Base-by-base conservation (phyloP, 805 yeast genomes). In the Saccharomycodes ludwigii region DNA sequence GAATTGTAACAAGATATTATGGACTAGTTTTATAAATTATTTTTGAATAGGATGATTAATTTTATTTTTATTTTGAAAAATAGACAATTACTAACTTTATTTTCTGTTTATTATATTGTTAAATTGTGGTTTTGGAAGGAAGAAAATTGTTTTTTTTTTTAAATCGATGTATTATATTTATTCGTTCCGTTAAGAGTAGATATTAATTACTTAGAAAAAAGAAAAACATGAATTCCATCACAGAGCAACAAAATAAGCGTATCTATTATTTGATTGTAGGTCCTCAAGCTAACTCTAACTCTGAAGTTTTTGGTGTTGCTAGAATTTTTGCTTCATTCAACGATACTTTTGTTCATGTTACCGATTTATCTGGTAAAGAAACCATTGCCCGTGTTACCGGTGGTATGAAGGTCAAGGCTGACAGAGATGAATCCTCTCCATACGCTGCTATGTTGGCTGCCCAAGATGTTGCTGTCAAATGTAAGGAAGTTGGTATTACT, bases 401-500 rank as follows among this genome's bases (percentile, higher is more conserved):
- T 77, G 99, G 98, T 72, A 91, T 91, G 98, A 91, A 91, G 78
- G 99, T 91, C 68, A 91, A 91, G 79, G 98, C 98, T 59, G 99
- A 91, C 76, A 84, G 97, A 76, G 99, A 93, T 67, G 98, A 91
- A 78, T 88, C 97, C 45, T 83, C 98, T 52, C 98, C 99, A 68
- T 91, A 91, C 81, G 99, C 99, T 63, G 98, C 96, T 62, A 91
- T 91, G 98, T 81, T 91, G 76, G 99, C 99, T 65, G 96, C 99
- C 52, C 99, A 91, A 76, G 99, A 93, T 63, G 99, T 81, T 59
- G 98, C 98, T 59, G 88, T 66, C 54, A 85, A 80, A 69, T 86
- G 96, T 78, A 88, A 86, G 78, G 99, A 91, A 76, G 96, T 91
- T 51, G 99, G 99, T 66, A 88, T 91, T 65, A 91, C 94, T 56